Conservation (phyloP, 2,329 filamentous ascomycete species). For the Podosphaera fusca region DNA sequence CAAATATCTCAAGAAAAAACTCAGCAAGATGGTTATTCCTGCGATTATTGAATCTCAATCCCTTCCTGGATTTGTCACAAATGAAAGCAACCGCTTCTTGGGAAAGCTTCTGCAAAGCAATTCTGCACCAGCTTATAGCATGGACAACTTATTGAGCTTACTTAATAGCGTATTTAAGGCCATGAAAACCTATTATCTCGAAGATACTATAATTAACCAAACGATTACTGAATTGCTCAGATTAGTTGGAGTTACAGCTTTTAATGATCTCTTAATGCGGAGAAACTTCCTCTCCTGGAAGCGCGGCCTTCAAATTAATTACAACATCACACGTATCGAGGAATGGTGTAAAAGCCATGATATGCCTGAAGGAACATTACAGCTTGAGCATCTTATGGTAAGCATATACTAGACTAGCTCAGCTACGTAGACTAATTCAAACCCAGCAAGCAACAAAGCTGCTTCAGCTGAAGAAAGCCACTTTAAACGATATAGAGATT, state of each 20-base stretch:
- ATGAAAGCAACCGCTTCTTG: constrained; percentile 93
- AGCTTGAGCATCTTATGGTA: constrained; percentile 95
- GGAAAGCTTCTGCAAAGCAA: constrained; percentile 86
- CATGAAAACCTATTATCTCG: constrained; percentile 96
- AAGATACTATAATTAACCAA: constrained; percentile 88
- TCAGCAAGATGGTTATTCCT: constrained; percentile 98
- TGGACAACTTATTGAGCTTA: constrained; percentile 91
- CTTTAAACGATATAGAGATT: constrained; percentile 96
- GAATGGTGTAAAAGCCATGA: constrained; percentile 99
- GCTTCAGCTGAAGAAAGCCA: constrained; percentile 94
- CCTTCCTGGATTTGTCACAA: constrained; percentile 92
- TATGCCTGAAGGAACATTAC: constrained; percentile 93
- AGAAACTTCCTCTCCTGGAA: constrained; percentile 99
- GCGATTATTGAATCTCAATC: constrained; percentile 98
- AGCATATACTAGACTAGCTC: constrained; percentile 10
- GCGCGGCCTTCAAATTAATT: constrained; percentile 96
- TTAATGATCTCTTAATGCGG: constrained; percentile 94
- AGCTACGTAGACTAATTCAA: constrained; percentile 3
- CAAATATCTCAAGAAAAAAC: constrained; percentile 98
- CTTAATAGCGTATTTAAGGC: constrained; percentile 95
- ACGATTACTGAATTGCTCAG: constrained; percentile 82
- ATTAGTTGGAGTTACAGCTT: constrained; percentile 88
- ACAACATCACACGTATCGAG: constrained; percentile 97
- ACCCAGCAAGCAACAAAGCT: constrained; percentile 84
- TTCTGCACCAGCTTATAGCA: constrained; percentile 87